phyloP scores from a whole-genome alignment of 768 basidiomycete species.

The Artomyces pyxidatus region DNA sequence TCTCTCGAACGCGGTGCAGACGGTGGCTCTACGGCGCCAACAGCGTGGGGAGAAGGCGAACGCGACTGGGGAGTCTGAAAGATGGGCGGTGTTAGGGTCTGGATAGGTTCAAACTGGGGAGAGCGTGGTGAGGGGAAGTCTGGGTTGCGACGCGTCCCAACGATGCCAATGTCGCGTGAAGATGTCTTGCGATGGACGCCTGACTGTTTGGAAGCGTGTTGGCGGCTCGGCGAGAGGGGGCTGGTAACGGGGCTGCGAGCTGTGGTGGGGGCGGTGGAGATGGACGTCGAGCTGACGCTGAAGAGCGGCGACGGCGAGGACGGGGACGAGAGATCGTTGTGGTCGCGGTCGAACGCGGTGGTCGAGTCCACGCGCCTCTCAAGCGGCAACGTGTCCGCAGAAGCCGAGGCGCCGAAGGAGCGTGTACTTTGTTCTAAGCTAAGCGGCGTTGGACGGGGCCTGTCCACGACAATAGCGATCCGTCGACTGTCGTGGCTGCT shows the following conservation, averaged over 20 bases:
- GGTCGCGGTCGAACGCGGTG: background rate
- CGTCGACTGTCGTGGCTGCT: background rate
- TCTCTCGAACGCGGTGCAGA: conserved; percentile 15
- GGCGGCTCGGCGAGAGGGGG: conserved; percentile 44
- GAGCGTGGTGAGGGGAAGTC: conserved; percentile 6
- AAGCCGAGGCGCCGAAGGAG: background rate
- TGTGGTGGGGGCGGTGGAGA: too few relatives aligned
- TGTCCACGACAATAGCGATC: background rate
- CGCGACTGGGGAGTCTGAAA: conserved; percentile 30
- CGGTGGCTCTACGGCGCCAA: conserved; percentile 17
- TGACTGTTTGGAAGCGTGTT: conserved; percentile 12
- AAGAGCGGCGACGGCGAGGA: background rate
- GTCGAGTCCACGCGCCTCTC: background rate
- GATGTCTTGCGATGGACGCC: conserved; percentile 33
- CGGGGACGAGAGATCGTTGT: background rate
- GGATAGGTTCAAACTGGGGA: conserved; percentile 1
- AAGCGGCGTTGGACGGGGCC: background rate
- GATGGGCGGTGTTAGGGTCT: conserved; percentile 26
- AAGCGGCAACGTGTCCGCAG: background rate
- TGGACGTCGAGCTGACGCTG: conserved; percentile 3
- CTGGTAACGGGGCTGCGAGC: conserved; percentile 25
- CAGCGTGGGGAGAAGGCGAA: conserved; percentile 21
- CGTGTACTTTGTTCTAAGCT: background rate
- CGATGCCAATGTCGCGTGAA: conserved; percentile 44
- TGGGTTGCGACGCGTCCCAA: conserved; percentile 32